Percentiles rank a stretch among this genome's conserved stretches.
These are phyloP conservation scores for Phytophthora agathidicida DNA, from an alignment of 352 stramenopile species.

Conservation along the genomic window DNA sequence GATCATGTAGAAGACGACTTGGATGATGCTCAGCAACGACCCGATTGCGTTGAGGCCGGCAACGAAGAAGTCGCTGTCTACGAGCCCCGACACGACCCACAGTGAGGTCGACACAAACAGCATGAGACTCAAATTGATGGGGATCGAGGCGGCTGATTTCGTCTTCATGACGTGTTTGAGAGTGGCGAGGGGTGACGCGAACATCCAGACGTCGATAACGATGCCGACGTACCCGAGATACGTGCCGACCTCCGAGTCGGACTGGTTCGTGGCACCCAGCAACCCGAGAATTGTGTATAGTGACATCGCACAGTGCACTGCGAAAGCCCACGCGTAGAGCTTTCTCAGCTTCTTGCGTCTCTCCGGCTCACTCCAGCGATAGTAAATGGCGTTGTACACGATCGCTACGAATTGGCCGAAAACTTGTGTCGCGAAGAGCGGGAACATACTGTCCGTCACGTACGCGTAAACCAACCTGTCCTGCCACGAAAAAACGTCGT, in stretches of 20 bases:
- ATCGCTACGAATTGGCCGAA: constrained; percentile 20
- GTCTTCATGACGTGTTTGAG: constrained; percentile 17
- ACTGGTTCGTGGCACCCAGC: constrained; percentile 35
- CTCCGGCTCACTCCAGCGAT: constrained; percentile 6
- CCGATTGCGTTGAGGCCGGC: constrained; percentile 35
- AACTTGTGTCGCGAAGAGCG: constrained; percentile 28
- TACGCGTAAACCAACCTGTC: constrained; percentile 33
- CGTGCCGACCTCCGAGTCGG: constrained; percentile 2
- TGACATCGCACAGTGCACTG: constrained; percentile 20
- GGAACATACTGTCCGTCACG: constrained; percentile 30
- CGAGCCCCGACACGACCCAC: constrained; percentile 15
- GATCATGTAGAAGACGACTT: constrained; percentile 54
- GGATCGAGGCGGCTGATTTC: constrained; percentile 28
- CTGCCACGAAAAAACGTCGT: not conserved
- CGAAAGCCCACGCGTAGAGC: constrained; percentile 8
- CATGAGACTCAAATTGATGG: constrained; percentile 27
- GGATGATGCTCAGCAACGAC: constrained; percentile 35
- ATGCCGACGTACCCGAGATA: constrained; percentile 30
- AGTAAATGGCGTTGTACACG: constrained; percentile 29
- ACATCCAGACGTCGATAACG: constrained; percentile 23
- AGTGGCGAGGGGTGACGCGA: constrained; percentile 24
- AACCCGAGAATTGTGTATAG: constrained; percentile 42
- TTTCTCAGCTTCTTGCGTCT: constrained; percentile 16
- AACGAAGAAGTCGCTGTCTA: constrained; percentile 25
- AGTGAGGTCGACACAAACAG: constrained; percentile 20